Base-by-base conservation (phyloP, 768 basidiomycete species). In the Tylopilus vinaceipallidus region DNA sequence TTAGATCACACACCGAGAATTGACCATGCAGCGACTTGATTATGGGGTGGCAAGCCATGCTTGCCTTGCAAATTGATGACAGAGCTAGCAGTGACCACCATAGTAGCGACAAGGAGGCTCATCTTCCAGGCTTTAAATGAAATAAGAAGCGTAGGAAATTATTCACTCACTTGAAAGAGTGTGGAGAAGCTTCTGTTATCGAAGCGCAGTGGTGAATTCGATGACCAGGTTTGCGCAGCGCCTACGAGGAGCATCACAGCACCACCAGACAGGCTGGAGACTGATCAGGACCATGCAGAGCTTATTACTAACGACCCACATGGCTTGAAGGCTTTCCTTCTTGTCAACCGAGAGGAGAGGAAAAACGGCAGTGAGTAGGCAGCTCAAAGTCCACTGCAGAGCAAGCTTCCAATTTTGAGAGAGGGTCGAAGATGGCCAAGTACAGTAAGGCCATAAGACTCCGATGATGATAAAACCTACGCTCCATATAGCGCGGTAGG, bases 301-400 rank as follows among this genome's bases (percentile, higher is more conserved):
- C 12, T 12, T 24, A 40, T 33, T 16, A n/a, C 10, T n/a, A 12
- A 6, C 38, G 8, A 71, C 82, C 61, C 48, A 90, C 91, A 92
- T 83, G 3, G 73, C 60, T 1, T 58, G 22, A 19, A 86, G 49
- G 52, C 71, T 82, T 66, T 92, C 91, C 20, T 71, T 68, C 61
- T 88, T 87, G 50, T 91, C 82, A 3, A 91, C 86, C 8, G 79
- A 71, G 23, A 91, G 73, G 23, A 88, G 62, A 0, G 90, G 89
- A 58, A 92, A 93, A 3, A 88, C 56, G 0, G 77, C 78, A 1
- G 78, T 79, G n/a, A 72, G 54, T 1, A 80, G 54, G 61, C 84
- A 89, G 6, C 74, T 71, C 14, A 60, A 17, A 2, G 62, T 58
- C 86, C 86, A 91, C 1, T 58, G 49, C 0, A 62, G 32, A 1